Evolutionary conservation across 257 asterid genomes (phyloP), one percentile per base, ranked within the genome.

Genomic region (Solanum corneliomulleri): DNA sequence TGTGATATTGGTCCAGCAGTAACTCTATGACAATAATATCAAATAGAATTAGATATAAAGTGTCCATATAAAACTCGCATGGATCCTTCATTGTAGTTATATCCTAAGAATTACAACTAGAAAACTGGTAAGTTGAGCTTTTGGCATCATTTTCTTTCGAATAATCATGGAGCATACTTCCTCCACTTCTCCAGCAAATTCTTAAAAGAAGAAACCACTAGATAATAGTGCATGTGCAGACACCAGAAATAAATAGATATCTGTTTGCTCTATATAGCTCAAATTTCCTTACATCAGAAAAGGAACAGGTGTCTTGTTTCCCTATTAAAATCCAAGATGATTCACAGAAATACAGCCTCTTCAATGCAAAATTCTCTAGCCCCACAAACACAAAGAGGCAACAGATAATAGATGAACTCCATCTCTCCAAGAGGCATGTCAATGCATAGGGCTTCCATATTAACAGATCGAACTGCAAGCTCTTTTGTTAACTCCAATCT

Each of bases 401-500:
- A 64, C 82, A 60, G 44, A 27, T 82, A 68, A 81, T 82, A 60
- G 87, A 87, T 69, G 56, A 80, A 60, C 86, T 88, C 85, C 85
- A 81, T 49, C 45, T 81, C 69, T 52, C 42, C 66, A 49, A 31
- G 69, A 49, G 69, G 85, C 45, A 47, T 31, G 44, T 31, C 69
- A 81, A 49, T 31, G 29, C 45, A 81, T 81, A 31, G 85, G 69
- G 69, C 85, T 49, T 81, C 85, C 64, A 81, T 23, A 52, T 49
- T 81, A 81, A 83, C 86, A 76, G 60, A 52, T 84, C 90, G 87
- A 81, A 81, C 29, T 60, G 90, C 90, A 89, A 87, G 87, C 91
- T 83, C 91, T 75, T 86, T 88, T 47, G 89, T 75, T 83, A 71
- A 70, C 86, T 87, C 90, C 70, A 27, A 91, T 91, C 92, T 91